Evolutionary conservation across 768 basidiomycete species (phyloP).

Genomic region (Coprinopsis cinerea): DNA sequence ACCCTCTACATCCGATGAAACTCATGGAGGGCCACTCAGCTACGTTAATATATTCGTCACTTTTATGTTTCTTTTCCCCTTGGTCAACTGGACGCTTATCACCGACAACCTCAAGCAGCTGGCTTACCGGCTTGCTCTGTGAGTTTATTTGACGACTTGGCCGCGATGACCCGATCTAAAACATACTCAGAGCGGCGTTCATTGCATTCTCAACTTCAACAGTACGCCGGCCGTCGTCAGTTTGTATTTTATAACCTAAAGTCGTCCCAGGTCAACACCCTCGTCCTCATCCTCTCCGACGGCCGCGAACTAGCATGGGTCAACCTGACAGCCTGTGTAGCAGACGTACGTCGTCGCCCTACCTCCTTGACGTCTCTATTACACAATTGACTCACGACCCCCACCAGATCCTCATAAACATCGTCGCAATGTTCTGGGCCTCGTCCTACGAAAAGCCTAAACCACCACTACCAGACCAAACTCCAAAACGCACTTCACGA

Average conservation of each 20-base stretch:
- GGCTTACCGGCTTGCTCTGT: slow-evolving; percentile 27
- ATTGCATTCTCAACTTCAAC: slow-evolving; percentile 45
- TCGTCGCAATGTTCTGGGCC: slow-evolving; percentile 43
- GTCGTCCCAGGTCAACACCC: slow-evolving; percentile 29
- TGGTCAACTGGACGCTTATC: slow-evolving; percentile 24
- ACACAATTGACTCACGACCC: neutral
- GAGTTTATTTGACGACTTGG: neutral
- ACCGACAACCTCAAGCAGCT: slow-evolving; percentile 28
- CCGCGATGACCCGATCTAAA: neutral
- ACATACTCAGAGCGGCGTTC: slow-evolving; percentile 31
- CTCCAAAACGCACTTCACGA: too few relatives aligned
- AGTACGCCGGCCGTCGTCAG: slow-evolving; percentile 16
- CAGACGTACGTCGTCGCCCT: slow-evolving; percentile 22
- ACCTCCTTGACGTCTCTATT: neutral
- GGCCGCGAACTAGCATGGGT: slow-evolving; percentile 45
- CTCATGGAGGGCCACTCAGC: slow-evolving; percentile 6
- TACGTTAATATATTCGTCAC: slow-evolving; percentile 34
- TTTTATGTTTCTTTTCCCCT: slow-evolving; percentile 41
- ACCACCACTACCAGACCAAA: too few relatives aligned
- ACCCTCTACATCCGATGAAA: neutral
- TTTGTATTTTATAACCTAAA: neutral
- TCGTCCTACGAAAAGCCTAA: slow-evolving; percentile 5
- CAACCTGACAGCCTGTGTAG: slow-evolving; percentile 34
- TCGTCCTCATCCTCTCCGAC: slow-evolving; percentile 38
- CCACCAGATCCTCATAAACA: slow-evolving; percentile 39